phyloP scores from a whole-genome alignment of 768 basidiomycete genomes.

The Trametes maxima region DNA sequence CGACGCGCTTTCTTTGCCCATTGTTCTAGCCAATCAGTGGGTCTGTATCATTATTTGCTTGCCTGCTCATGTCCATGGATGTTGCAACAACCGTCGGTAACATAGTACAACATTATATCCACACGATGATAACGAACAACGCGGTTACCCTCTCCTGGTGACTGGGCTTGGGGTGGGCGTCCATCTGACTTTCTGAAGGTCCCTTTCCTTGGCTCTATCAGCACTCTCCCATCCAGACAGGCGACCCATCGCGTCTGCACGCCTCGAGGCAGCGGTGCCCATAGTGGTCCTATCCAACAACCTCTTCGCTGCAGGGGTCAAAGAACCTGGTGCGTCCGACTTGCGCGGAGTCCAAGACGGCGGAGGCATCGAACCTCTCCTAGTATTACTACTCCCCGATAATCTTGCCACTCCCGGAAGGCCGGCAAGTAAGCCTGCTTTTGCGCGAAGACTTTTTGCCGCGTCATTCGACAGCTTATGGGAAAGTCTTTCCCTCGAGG shows the following conservation, averaged over 20 bases:
- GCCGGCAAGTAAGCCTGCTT: constrained; percentile 65
- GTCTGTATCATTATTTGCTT: constrained; percentile 9
- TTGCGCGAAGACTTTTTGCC: constrained; percentile 75
- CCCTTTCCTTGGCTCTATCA: constrained; percentile 53
- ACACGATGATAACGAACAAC: neutral
- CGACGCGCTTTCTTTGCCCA: neutral
- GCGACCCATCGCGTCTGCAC: constrained; percentile 69
- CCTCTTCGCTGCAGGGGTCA: constrained; percentile 86
- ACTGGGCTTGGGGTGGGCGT: constrained; percentile 70
- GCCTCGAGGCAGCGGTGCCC: constrained; percentile 60
- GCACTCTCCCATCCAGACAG: constrained; percentile 55
- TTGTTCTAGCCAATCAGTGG: neutral
- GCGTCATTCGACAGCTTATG: constrained; percentile 83
- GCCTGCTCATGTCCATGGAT: neutral
- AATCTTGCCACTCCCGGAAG: constrained; percentile 40
- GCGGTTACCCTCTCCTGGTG: constrained; percentile 35
- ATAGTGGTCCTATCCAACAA: constrained; percentile 73
- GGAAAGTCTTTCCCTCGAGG: constrained; percentile 80
- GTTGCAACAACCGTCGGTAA: neutral
- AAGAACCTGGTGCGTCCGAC: constrained; percentile 67
- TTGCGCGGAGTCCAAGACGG: constrained; percentile 79
- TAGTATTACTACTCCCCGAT: constrained; percentile 40
- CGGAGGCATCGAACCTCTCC: constrained; percentile 71
- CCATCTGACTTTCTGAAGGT: constrained; percentile 71
- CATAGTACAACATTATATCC: constrained; percentile 6